Evolutionary conservation across 768 basidiomycete genomes (phyloP).

Genomic region (Leccinum variicolor): DNA sequence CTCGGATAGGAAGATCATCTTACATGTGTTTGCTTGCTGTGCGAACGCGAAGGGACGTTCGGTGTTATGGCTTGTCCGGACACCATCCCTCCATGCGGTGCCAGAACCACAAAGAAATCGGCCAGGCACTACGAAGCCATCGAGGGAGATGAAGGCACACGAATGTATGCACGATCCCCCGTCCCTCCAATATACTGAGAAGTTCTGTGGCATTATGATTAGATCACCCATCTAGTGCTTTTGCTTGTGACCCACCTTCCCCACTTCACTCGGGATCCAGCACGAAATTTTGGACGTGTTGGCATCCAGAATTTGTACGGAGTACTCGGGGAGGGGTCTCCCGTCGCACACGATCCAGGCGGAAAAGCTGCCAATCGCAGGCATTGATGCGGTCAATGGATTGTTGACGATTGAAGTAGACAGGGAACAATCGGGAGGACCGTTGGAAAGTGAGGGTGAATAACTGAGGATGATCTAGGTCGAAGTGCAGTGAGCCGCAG

Average conservation of each 20-base stretch:
- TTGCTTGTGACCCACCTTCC: constrained; percentile 40
- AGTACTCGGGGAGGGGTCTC: constrained; percentile 49
- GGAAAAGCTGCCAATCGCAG: constrained; percentile 59
- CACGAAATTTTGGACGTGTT: constrained; percentile 50
- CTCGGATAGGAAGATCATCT: constrained; percentile 1
- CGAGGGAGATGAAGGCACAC: constrained; percentile 60
- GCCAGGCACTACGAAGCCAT: constrained; percentile 62
- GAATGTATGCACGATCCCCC: constrained; percentile 50
- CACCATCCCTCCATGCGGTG: constrained; percentile 47
- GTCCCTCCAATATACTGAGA: constrained; percentile 65
- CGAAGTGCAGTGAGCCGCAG: background rate
- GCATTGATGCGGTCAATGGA: constrained; percentile 14
- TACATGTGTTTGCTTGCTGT: constrained; percentile 38
- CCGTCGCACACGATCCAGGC: constrained; percentile 65
- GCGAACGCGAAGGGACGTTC: constrained; percentile 65
- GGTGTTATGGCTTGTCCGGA: constrained; percentile 46
- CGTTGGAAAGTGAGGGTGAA: background rate
- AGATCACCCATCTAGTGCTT: background rate
- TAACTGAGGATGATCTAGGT: background rate
- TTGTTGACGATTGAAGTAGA: background rate
- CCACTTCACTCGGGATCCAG: constrained; percentile 63
- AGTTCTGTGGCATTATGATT: constrained; percentile 37
- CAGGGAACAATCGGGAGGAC: no score
- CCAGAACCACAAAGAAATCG: constrained; percentile 59
- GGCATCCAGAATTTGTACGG: constrained; percentile 44